Evolutionary conservation across 352 stramenopile genomes (phyloP), one percentile per base, ranked within the genome.

Genomic region (Hyaloperonospora brassicae): DNA sequence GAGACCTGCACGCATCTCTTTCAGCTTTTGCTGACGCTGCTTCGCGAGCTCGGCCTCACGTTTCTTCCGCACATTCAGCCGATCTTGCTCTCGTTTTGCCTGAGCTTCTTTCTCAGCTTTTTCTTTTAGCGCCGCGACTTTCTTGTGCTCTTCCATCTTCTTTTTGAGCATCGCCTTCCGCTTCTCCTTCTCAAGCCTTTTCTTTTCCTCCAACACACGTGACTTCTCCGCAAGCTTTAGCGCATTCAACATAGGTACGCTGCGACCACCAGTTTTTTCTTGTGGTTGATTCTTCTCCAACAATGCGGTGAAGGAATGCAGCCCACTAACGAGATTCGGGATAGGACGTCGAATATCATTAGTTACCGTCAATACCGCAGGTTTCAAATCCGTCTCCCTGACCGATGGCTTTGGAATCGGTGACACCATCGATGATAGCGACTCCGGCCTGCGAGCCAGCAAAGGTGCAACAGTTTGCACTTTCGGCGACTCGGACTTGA

Each of bases 271-370:
- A 6, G 45, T 73, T 41, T 50, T 63, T 17, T 59, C 59, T 42
- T 66, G 56, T 1, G 57, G 35, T 21, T 57, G 72, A 22, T 84
- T 68, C 34, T 84, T 87, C 2, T 85, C 76, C 17, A 89, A 46
- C 24, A 93, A 54, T n/a, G 73, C 66, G 7, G 74, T 80, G 50
- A 91, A 81, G 10, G 80, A 91, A 38, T 91, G 80, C 23, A 93
- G 36, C 7, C 73, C 79, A 45, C 73, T 88, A 3, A 89, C 67
- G 2, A 91, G 66, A 56, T 93, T 90, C 1, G 69, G 27, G 8
- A 68, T 50, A 13, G 73, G 74, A 22, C 67, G 82, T 23, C 73
- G 73, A 27, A 53, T 49, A 4, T 51, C 55, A 23, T 44, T 62
- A 11, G 40, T 9, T 58, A 42, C 31, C 36, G 30, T 40, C 24